Percentiles rank a stretch among this genome's conserved stretches.
phyloP scores from a whole-genome alignment of 2,329 filamentous ascomycete species.

The Fusarium tupiense region DNA sequence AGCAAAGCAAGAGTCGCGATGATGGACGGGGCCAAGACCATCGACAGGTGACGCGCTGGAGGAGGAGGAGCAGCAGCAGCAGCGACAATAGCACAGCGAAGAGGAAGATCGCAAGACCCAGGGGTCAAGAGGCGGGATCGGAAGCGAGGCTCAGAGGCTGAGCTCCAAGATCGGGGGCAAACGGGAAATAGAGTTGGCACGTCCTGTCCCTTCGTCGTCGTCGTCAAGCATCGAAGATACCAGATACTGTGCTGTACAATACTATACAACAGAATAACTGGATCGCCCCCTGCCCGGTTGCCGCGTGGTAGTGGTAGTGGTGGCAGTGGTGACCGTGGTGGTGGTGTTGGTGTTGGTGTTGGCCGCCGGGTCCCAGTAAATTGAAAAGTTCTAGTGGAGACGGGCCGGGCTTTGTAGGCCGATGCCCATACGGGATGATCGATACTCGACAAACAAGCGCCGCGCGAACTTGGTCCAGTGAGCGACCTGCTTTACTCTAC shows the following conservation, averaged over 20 bases:
- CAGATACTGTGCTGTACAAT: conserved; percentile 3
- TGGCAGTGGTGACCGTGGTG: conserved; percentile 42
- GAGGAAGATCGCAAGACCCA: conserved; percentile 16
- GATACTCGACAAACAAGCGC: conserved; percentile 39
- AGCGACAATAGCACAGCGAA: neutral
- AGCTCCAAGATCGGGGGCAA: conserved; percentile 27
- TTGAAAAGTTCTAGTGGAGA: conserved; percentile 39
- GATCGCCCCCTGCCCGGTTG: conserved; percentile 40
- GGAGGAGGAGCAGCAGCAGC: neutral
- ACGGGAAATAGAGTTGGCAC: conserved; percentile 29
- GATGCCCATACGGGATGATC: conserved; percentile 36
- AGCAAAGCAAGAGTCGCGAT: conserved; percentile 31
- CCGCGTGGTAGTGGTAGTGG: conserved; percentile 39
- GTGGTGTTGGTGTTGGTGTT: conserved; percentile 26
- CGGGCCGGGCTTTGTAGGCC: conserved; percentile 36
- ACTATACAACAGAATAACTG: conserved; percentile 11
- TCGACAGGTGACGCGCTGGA: conserved; percentile 24
- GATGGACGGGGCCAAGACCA: conserved; percentile 35
- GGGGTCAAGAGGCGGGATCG: conserved; percentile 33
- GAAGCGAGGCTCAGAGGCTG: conserved; percentile 24
- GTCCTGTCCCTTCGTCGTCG: neutral
- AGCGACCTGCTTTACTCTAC: neutral
- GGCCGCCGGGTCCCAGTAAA: conserved; percentile 32
- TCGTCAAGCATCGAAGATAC: conserved; percentile 35
- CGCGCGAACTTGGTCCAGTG: conserved; percentile 24